phyloP scores from a whole-genome alignment of 306 rosid genomes.

The Cucumis hystrix region DNA sequence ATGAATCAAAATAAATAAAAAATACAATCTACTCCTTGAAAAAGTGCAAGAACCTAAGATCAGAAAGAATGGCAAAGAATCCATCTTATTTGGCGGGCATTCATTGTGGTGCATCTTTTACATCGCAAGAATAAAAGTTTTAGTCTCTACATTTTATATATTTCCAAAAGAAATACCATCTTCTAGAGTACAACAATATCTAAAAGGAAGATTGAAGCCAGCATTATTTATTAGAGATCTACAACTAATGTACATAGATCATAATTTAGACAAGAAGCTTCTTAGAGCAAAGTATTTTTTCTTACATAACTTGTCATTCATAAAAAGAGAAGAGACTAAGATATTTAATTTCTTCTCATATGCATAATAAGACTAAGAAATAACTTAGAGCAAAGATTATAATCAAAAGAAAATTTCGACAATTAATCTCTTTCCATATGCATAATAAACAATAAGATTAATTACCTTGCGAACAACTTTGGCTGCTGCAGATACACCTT shows the following conservation, averaged over 20 bases:
- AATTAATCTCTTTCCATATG: neutral
- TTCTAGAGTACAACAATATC: neutral
- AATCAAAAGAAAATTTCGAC: neutral
- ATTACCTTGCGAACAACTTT: slow-evolving; percentile 97
- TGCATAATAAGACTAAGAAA: too few relatives aligned
- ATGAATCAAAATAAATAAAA: slow-evolving; percentile 2
- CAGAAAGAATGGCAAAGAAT: neutral
- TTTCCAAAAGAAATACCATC: neutral
- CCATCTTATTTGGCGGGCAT: neutral
- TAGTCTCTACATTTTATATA: neutral
- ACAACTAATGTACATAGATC: neutral
- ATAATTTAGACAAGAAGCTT: neutral
- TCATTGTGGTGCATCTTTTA: neutral
- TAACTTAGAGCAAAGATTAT: neutral
- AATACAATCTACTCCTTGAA: neutral
- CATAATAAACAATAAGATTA: neutral
- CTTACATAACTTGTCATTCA: too few relatives aligned
- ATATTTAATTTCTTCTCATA: too few relatives aligned
- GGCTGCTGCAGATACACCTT: slow-evolving; percentile 89
- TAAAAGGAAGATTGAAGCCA: neutral
- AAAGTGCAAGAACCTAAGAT: neutral
- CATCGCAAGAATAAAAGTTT: neutral
- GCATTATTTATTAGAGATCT: neutral
- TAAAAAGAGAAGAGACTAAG: too few relatives aligned
- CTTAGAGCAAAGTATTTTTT: neutral